Evolutionary conservation across 345 rosid genomes (phyloP).

Genomic region (Luvunga scandens): DNA sequence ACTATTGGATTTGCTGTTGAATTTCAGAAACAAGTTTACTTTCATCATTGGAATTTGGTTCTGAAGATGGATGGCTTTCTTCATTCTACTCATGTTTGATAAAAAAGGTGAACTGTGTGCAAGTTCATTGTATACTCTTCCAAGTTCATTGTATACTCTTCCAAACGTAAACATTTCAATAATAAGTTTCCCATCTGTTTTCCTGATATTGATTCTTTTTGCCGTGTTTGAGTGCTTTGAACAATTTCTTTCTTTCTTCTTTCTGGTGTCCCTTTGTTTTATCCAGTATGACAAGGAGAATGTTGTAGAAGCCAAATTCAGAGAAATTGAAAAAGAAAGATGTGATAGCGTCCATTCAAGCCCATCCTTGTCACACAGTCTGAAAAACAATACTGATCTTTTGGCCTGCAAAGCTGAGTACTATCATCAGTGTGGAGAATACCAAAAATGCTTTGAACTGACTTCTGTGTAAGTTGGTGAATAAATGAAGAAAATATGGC

Average conservation of each 20-base stretch:
- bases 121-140: not conserved
- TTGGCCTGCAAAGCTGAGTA: slow-evolving; percentile 96
- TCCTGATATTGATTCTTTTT: not conserved
- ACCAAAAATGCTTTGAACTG: slow-evolving; percentile 87
- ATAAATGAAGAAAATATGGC: slow-evolving; percentile 8
- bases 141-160: not conserved
- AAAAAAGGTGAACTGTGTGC: slow-evolving; percentile 53
- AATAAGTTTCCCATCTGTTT: slow-evolving; percentile 19
- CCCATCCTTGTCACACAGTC: slow-evolving; percentile 44
- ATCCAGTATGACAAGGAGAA: slow-evolving; percentile 79
- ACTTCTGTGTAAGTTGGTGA: slow-evolving; percentile 68
- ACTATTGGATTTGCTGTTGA: slow-evolving; percentile 7
- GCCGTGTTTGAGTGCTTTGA: slow-evolving; percentile 15
- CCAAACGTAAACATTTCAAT: not conserved
- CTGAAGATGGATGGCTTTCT: slow-evolving; percentile 92
- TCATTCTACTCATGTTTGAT: slow-evolving; percentile 92
- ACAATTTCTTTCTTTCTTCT: slow-evolving; percentile 16
- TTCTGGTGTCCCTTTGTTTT: not conserved
- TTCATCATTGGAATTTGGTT: slow-evolving; percentile 76
- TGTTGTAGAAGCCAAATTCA: slow-evolving; percentile 77
- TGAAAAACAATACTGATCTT: slow-evolving; percentile 79
- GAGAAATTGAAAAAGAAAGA: slow-evolving; percentile 76
- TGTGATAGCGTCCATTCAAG: slow-evolving; percentile 43
- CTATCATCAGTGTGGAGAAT: slow-evolving; percentile 94
- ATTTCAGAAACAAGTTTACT: slow-evolving; percentile 68